Conservation (phyloP, 202 grass and related monocot genomes). For the Saccharum hybrid region DNA sequence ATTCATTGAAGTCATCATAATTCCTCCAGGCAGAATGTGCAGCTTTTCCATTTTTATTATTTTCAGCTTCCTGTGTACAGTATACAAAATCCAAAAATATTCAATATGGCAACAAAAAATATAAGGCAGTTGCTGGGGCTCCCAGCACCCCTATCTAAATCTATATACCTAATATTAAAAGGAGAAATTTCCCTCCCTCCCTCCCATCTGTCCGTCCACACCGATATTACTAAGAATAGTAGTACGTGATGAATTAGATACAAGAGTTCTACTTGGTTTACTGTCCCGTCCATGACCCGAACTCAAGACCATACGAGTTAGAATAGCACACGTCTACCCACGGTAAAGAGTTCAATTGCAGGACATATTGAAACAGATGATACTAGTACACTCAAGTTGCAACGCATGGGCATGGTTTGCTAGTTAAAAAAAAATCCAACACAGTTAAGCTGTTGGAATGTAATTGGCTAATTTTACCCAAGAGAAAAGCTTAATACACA, state of each 20-base stretch:
- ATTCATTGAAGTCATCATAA: constrained; percentile 99
- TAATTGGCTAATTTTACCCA: constrained; percentile 19
- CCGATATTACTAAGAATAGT: neutral
- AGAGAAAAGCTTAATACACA: neutral
- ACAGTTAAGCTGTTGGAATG: neutral
- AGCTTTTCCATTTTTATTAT: constrained; percentile 74
- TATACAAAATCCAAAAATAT: constrained; percentile 7
- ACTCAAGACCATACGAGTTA: neutral
- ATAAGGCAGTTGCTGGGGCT: neutral
- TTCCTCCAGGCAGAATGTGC: constrained; percentile 93
- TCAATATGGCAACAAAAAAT: neutral
- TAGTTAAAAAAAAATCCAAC: constrained; percentile 5
- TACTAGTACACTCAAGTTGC: neutral
- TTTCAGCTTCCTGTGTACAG: constrained; percentile 73
- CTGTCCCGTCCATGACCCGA: neutral
- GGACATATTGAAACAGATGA: neutral
- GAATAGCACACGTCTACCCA: neutral
- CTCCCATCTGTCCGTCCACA: neutral
- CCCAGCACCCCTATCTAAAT: neutral
- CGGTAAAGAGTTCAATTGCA: neutral
- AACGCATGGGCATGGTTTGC: neutral
- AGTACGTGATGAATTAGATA: neutral
- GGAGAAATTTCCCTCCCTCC: neutral
- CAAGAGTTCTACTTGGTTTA: neutral
- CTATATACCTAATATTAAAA: neutral